These are phyloP conservation scores for Phytopythium oedochilum DNA, from an alignment of 352 stramenopile genomes.

Conservation along the genomic window DNA sequence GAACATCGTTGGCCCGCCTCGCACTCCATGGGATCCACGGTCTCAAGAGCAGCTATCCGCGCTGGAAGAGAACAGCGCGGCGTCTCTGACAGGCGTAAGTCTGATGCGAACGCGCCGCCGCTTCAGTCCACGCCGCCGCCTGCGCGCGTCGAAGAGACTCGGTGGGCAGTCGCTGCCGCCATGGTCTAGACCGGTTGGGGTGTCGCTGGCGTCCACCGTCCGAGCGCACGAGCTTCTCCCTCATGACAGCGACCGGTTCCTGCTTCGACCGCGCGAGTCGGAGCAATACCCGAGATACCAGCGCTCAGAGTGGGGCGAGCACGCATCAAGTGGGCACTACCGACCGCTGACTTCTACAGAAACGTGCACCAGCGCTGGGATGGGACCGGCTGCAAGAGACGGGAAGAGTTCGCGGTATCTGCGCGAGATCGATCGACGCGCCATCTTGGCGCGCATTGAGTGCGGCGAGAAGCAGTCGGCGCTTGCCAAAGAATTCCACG, in stretches of 20 bases:
- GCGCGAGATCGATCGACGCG: constrained; percentile 44
- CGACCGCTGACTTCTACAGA: too few relatives aligned
- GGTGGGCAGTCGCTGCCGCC: background rate
- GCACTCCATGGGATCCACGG: background rate
- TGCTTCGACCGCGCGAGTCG: background rate
- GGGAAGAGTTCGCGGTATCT: constrained; percentile 32
- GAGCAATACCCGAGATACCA: background rate
- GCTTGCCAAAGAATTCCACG: constrained; percentile 52
- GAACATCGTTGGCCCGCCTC: background rate
- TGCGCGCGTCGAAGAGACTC: constrained; percentile 1
- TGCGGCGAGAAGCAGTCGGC: constrained; percentile 38
- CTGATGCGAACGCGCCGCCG: background rate
- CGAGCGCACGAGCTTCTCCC: background rate
- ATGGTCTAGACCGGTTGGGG: background rate
- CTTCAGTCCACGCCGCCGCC: constrained; percentile 1
- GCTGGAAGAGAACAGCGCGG: background rate
- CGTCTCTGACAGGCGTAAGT: background rate
- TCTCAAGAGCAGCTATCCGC: background rate
- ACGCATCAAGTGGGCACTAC: background rate
- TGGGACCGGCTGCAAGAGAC: constrained; percentile 3
- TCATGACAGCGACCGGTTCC: background rate
- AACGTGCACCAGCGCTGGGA: too few relatives aligned
- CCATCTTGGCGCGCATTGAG: constrained; percentile 34
- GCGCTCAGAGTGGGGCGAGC: background rate
- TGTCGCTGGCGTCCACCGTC: background rate